phyloP scores from a whole-genome alignment of 345 rosid species.

The Dipteronia sinensis region DNA sequence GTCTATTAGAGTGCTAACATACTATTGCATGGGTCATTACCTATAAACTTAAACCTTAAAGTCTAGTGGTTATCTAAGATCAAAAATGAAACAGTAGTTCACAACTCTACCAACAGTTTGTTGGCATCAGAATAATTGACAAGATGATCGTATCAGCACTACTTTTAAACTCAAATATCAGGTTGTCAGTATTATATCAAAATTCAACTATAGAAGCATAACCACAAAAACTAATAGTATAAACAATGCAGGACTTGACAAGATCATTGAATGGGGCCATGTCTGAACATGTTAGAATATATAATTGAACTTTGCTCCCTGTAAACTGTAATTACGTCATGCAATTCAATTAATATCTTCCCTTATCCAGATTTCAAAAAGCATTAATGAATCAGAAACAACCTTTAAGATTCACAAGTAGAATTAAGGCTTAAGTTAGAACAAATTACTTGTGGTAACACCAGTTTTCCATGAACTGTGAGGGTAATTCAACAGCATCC shows the following conservation, averaged over 20 bases:
- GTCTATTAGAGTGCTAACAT: background rate
- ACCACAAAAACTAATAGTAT: constrained; percentile 6
- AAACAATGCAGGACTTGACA: background rate
- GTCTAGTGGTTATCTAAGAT: background rate
- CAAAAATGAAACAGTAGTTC: background rate
- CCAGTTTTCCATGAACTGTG: constrained; percentile 99
- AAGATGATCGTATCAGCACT: background rate
- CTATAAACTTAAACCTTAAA: background rate
- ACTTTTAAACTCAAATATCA: background rate
- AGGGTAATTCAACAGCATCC: constrained; percentile 96
- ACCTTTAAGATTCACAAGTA: background rate
- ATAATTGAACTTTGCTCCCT: background rate
- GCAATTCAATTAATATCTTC: background rate
- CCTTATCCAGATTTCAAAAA: background rate
- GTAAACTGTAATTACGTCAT: background rate
- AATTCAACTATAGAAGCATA: background rate
- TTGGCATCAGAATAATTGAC: background rate
- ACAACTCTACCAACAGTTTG: background rate
- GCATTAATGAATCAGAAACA: constrained; percentile 12
- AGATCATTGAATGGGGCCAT: background rate
- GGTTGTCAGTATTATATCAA: background rate
- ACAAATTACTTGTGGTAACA: constrained; percentile 83
- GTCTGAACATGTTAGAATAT: background rate
- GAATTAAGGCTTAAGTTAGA: constrained; percentile 3
- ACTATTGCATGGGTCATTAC: background rate